Conservation (phyloP, 257 asterid genomes). For the Plantago ovata region DNA sequence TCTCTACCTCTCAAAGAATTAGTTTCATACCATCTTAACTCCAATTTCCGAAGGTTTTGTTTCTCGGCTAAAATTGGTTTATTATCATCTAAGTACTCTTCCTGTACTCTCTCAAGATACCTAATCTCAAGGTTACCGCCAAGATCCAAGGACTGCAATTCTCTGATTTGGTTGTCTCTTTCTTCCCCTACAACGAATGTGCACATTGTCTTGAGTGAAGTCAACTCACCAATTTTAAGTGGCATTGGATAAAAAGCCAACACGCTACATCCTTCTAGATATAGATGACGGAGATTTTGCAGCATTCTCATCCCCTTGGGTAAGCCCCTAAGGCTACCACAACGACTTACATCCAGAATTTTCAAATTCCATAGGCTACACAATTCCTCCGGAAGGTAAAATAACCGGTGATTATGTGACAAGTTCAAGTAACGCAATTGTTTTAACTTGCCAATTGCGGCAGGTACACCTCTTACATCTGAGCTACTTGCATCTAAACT, state of each 20-base stretch:
- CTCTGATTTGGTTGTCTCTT: constrained; percentile 21
- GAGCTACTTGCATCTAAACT: constrained; percentile 14
- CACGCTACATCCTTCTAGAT: constrained; percentile 9
- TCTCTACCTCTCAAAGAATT: background rate
- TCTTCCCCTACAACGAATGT: constrained; percentile 22
- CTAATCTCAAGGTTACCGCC: constrained; percentile 12
- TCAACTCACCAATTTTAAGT: constrained; percentile 20
- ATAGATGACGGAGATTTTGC: constrained; percentile 29
- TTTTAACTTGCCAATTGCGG: constrained; percentile 10
- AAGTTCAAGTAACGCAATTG: constrained; percentile 20
- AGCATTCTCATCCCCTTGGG: constrained; percentile 19
- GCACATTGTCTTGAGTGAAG: constrained; percentile 24
- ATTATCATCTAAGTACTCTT: background rate
- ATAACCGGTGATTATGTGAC: constrained; percentile 3
- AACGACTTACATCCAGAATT: constrained; percentile 11
- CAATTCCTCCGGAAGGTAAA: constrained; percentile 9
- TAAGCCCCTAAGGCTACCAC: constrained; percentile 13
- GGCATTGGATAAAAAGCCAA: constrained; percentile 25
- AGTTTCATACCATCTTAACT: constrained; percentile 10
- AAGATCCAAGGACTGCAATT: constrained; percentile 23
- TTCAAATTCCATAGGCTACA: constrained; percentile 25
- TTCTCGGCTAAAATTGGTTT: constrained; percentile 23
- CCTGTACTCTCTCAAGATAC: constrained; percentile 16
- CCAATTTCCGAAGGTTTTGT: constrained; percentile 13
- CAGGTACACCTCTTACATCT: too few species aligned